Conservation (phyloP, 306 rosid genomes). For the Medicago ruthenica region DNA sequence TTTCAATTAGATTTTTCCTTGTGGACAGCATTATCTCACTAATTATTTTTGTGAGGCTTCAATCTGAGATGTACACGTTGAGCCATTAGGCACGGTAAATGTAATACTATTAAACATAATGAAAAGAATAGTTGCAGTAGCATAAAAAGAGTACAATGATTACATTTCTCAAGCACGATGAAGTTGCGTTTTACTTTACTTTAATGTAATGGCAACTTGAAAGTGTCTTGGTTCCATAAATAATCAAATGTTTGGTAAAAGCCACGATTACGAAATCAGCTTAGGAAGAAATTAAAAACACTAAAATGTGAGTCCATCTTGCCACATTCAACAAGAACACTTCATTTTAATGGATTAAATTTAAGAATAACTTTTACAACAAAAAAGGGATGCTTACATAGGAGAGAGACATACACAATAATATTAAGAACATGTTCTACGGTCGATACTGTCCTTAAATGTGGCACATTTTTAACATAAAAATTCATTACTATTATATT, state of each 20-base stretch:
- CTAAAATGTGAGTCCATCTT: not conserved
- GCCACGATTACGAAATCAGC: not conserved
- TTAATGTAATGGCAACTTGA: not conserved
- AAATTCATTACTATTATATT: not conserved
- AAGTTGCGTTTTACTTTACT: conserved; percentile 19
- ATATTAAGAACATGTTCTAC: not conserved
- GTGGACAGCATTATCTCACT: no score
- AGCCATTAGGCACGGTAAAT: not conserved
- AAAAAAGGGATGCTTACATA: not conserved
- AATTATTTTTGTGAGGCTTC: not conserved
- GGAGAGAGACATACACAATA: not conserved
- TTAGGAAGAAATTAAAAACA: not conserved
- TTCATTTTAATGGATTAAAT: no score
- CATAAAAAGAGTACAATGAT: conserved; percentile 17
- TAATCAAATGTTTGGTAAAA: conserved; percentile 8
- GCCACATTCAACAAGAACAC: not conserved
- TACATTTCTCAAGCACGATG: conserved; percentile 18
- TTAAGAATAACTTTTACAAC: not conserved
- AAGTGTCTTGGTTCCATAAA: not conserved
- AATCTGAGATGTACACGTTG: conserved; percentile 8
- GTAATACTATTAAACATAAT: not conserved
- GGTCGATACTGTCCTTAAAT: no score
- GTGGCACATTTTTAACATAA: not conserved
- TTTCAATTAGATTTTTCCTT: no score
- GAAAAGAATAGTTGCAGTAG: not conserved